Conservation (phyloP, 345 rosid genomes). For the Aegle marmelos region DNA sequence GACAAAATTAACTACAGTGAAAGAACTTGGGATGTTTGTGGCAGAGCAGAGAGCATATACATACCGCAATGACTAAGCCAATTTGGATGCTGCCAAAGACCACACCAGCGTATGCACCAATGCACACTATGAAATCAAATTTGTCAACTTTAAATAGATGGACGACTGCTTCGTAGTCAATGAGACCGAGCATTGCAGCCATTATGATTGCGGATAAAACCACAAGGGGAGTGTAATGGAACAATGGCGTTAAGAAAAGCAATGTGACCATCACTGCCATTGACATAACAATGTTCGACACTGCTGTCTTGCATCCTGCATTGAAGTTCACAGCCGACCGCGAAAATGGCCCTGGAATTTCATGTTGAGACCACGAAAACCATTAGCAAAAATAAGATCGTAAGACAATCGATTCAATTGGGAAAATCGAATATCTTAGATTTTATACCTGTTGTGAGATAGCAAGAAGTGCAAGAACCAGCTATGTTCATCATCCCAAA, state of each 20-base stretch:
- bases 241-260: conserved; percentile 69
- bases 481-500: conserved; percentile 82
- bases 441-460: conserved; percentile 69
- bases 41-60: not conserved
- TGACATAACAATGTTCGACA: conserved; percentile 84
- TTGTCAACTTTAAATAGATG: conserved; percentile 76
- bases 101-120: conserved; percentile 67
- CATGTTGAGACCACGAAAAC: not conserved
- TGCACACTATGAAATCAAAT: conserved; percentile 78
- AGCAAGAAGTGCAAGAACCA: conserved; percentile 89
- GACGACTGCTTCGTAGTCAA: conserved; percentile 73
- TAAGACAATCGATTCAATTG: not conserved
- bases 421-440: not conserved
- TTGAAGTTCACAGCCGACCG: conserved; percentile 90
- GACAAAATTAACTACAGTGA: not conserved
- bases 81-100: conserved; percentile 72
- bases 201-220: conserved; percentile 78
- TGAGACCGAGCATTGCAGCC: conserved; percentile 84
- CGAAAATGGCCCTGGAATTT: conserved; percentile 73
- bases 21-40: not conserved
- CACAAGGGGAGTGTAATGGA: conserved; percentile 80
- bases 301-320: conserved; percentile 89
- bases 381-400: not conserved
- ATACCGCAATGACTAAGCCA: conserved; percentile 68
- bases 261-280: conserved; percentile 67